Percentiles rank a stretch among this genome's conserved stretches.
Evolutionary conservation across 1,284 basidiomycete genomes (phyloP).

Genomic region (Cutaneotrichosporon daszewskae): DNA sequence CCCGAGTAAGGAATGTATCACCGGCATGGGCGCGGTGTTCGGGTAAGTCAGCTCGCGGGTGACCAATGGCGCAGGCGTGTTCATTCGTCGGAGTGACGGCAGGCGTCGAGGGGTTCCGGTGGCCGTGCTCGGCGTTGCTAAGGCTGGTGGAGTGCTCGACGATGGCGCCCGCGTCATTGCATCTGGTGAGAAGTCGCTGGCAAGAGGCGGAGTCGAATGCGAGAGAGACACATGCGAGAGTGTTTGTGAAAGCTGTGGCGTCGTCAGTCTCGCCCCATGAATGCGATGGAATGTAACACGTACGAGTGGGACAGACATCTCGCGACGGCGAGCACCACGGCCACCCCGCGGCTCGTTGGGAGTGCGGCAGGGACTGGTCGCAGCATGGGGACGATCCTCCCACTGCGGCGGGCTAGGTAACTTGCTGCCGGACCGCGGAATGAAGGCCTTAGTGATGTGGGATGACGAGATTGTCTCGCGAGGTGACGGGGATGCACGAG

Average conservation of each 20-base stretch:
- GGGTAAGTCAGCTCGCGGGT: conserved; percentile 18
- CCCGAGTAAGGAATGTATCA: conserved; percentile 32
- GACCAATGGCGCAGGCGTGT: conserved; percentile 11
- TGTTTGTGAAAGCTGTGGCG: conserved; percentile 33
- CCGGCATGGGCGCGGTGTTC: conserved; percentile 32
- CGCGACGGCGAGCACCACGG: conserved; percentile 22
- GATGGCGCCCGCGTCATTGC: conserved; percentile 5
- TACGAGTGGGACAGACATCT: conserved; percentile 40
- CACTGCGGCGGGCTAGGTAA: neutral
- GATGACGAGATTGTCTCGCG: conserved; percentile 4
- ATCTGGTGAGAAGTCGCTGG: conserved; percentile 5
- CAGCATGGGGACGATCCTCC: conserved; percentile 2
- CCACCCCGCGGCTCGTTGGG: conserved; percentile 2
- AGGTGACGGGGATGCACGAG: conserved; percentile 23
- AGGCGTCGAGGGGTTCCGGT: conserved; percentile 9
- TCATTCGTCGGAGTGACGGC: conserved; percentile 1
- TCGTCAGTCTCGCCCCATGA: no score
- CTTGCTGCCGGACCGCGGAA: neutral
- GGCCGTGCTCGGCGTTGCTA: conserved; percentile 5
- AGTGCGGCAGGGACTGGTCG: conserved; percentile 13
- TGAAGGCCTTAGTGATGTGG: conserved; percentile 1
- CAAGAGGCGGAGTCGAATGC: conserved; percentile 19
- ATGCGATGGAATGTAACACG: conserved; percentile 9
- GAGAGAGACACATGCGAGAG: conserved; percentile 38
- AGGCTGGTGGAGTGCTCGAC: conserved; percentile 9